Base-by-base conservation (phyloP, 2,329 filamentous ascomycete genomes). In the Fusarium pseudocircinatum region DNA sequence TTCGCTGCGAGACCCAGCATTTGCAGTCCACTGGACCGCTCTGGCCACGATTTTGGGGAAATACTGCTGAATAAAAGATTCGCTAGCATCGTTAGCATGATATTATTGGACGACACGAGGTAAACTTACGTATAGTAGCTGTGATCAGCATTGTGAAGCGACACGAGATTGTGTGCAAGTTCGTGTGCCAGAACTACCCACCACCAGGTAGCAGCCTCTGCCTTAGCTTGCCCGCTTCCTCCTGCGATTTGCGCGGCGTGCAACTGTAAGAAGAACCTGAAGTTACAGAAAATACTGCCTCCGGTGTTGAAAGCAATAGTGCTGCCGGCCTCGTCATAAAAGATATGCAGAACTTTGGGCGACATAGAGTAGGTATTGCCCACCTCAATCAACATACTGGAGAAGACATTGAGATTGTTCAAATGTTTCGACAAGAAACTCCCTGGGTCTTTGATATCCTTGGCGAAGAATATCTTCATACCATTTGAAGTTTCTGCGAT, bases 151-250 rank as follows among this genome's bases (percentile, higher is more conserved):
- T 92, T 92, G 81, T 98, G 96, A 71, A 90, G 88, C 42, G 84
- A 83, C 14, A 97, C 94, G 61, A 99, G 84, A 80, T 99, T 99
- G 83, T 99, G 96, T 65, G 96, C 95, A 81, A 99, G 84, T 84
- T 99, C 97, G 81, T 99, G 96, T 70, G 95, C 97, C 69, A 98
- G 82, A n/a, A 96, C 95, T 72, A 97, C 93, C 90, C 93, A 98
- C 96, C 96, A 98, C 86, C 95, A 97, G 2, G 92, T 89, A 64
- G 90, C 85, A 6, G 94, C 94, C 69, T 96, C 93, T 8, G 89
- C 86, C 79, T 85, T 90, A 22, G 85, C 88, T 60, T 87, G 83
- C 5, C 81, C 80, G 30, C 53, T 79, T 28, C 58, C 74, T 47
- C 64, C 83, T 54, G 73, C 77, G 53, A 90, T 81, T 70, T 85